phyloP scores from a whole-genome alignment of 176 grass and related monocot species.

The Dactylis glomerata region DNA sequence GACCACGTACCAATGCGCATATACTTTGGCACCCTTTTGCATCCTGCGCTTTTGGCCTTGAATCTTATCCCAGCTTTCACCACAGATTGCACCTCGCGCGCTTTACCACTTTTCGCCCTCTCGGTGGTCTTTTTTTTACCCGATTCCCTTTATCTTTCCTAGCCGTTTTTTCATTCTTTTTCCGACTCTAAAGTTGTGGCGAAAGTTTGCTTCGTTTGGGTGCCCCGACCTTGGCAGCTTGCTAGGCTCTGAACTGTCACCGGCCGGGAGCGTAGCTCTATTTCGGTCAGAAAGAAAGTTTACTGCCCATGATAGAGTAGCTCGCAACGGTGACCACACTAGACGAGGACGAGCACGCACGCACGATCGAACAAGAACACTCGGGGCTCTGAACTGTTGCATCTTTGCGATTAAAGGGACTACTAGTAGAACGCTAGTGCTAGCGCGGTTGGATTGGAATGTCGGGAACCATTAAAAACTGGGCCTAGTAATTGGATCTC shows the following conservation, averaged over 20 bases:
- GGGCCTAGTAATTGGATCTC: conserved; percentile 27
- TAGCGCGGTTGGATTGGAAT: not conserved
- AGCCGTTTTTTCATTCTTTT: conserved; percentile 19
- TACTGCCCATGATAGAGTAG: conserved; percentile 20
- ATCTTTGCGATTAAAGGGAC: conserved; percentile 11
- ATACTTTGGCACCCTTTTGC: conserved; percentile 44
- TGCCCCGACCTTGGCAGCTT: not conserved
- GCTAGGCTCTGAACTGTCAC: not conserved
- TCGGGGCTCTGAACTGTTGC: not conserved
- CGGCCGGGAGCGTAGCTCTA: not conserved
- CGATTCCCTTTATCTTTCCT: conserved; percentile 28
- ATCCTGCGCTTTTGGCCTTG: conserved; percentile 26
- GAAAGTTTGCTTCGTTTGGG: conserved; percentile 9
- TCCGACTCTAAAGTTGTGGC: conserved; percentile 16
- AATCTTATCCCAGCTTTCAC: conserved; percentile 47
- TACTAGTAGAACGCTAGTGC: not conserved
- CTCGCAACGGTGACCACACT: conserved; percentile 17
- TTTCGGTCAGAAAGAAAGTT: conserved; percentile 16
- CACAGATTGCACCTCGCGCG: conserved; percentile 20
- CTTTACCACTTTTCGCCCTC: conserved; percentile 25
- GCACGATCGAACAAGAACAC: not conserved
- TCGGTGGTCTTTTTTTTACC: not conserved
- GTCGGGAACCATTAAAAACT: conserved; percentile 38
- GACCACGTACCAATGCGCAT: conserved; percentile 32
- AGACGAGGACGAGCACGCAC: not conserved